These are phyloP conservation scores for Botrytis galanthina DNA, from an alignment of 2,329 filamentous ascomycete species.

Conservation along the genomic window DNA sequence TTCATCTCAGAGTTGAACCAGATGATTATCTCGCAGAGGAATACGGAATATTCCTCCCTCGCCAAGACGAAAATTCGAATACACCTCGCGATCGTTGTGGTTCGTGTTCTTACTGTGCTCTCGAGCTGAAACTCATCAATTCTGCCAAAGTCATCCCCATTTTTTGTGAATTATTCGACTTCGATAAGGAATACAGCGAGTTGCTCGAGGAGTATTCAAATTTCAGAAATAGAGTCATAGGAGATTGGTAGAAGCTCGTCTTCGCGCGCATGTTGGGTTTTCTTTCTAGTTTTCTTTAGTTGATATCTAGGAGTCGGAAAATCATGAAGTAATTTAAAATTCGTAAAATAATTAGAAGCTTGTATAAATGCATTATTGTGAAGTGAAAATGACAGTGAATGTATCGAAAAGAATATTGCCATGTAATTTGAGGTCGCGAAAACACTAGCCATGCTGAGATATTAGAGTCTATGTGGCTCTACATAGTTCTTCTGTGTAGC, in stretches of 20 bases:
- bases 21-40: neutral
- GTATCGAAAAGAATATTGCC: neutral
- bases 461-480: neutral
- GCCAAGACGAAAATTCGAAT: neutral
- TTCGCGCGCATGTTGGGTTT: neutral
- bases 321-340: neutral
- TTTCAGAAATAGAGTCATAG: neutral
- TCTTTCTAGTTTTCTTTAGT: neutral
- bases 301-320: neutral
- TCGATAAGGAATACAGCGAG: neutral
- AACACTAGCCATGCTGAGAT: neutral
- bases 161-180: neutral
- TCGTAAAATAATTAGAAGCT: neutral
- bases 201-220: neutral
- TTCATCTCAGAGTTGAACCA: neutral
- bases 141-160: neutral
- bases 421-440: neutral
- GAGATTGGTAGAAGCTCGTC: neutral
- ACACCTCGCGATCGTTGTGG: neutral
- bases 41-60: neutral
- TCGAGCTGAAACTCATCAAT: neutral
- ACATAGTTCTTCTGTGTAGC: neutral
- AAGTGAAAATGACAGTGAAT: neutral
- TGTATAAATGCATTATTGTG: neutral
- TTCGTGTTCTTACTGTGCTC: neutral